Evolutionary conservation across 306 rosid genomes (phyloP), one percentile per base, ranked within the genome.

Genomic region (Corylus heterophylla): DNA sequence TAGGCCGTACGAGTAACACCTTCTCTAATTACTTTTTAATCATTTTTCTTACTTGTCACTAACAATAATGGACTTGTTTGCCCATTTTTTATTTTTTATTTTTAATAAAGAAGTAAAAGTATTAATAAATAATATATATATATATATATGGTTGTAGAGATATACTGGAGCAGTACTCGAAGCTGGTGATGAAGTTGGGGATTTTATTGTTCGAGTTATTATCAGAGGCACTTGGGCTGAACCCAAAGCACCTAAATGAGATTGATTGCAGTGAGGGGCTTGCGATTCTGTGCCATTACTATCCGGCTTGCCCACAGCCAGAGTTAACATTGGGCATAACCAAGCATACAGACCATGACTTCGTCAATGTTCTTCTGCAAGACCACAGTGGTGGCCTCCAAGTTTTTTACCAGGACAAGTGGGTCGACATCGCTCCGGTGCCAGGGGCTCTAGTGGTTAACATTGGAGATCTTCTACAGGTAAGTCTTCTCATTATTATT

Each of bases 341-440:
- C 58, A 71, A 72, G 73, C 87, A 80, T 67, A 0, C 84, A 4
- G 81, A 79, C 35, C 35, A 14, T 51, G 48, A 37, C 67, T 80
- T 79, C 61, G 1, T 84, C 59, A 31, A 31, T 31, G 35, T 84
- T 50, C 84, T 84, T 37, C 63, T 76, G 5, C 81, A 84, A 72
- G 84, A 84, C 29, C 78, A 80, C 47, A 45, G 73, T 17, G 87
- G 84, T 1, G 84, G 82, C 8, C 84, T 84, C 27, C 87, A 84
- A 76, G 54, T 73, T 66, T 22, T 80, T 0, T 17, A 47, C 14
- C 17, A 50, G 47, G 44, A 25, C 44, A 27, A 27, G 42, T 71
- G 75, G 75, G 13, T 71, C 2, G 45, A 71, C 18, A 8, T 71
- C 5, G 7, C 58, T 6, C 75, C 75, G 2, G 8, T 49, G 18